Base-by-base conservation (phyloP, 164 flowering plant species). In the Nelumbo lutea region DNA sequence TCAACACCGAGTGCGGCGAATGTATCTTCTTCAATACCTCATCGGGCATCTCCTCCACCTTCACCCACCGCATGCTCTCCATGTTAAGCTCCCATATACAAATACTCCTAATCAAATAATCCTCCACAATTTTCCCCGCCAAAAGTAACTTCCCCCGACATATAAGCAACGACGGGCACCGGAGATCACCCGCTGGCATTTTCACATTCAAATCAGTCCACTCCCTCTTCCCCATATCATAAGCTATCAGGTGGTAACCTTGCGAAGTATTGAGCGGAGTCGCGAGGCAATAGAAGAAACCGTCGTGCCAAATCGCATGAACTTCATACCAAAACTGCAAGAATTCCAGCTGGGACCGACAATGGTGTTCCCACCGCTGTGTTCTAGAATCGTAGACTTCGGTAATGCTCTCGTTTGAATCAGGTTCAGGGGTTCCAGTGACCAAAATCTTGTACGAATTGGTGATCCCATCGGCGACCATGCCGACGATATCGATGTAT, bases 101-200 rank as follows among this genome's bases (percentile, higher is more conserved):
- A 5, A 77, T 70, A 72, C 71, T 73, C 65, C 73, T 70, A 65
- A 70, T 73, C 68, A 73, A 46, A 68, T 73, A 73, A 66, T 77
- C 79, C 66, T 69, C 73, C 70, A 73, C 76, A 73, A 77, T 73
- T 71, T 77, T 77, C 59, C 79, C 79, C 2, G 74, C 66, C 71
- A 77, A 63, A 27, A 72, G 39, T 59, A 77, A 59, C 68, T 62
- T 77, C 14, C 66, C 79, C 46, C 46, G 52, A 73, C 79, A 77
- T 5, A 77, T 47, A 3, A 77, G 70, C 68, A 77, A 64, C 40
- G 79, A 73, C 66, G 67, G 73, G 68, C 76, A 72, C 57, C 76
- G 57, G 2, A 77, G 9, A 57, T 77, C 76, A 0, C 71, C 68
- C 0, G 70, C 40, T 1, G 73, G 74, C 79, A 77, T 73, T 48